These are phyloP conservation scores for Neopestalotiopsis sp. DNA, from an alignment of 2,329 filamentous ascomycete genomes.

Conservation along the genomic window DNA sequence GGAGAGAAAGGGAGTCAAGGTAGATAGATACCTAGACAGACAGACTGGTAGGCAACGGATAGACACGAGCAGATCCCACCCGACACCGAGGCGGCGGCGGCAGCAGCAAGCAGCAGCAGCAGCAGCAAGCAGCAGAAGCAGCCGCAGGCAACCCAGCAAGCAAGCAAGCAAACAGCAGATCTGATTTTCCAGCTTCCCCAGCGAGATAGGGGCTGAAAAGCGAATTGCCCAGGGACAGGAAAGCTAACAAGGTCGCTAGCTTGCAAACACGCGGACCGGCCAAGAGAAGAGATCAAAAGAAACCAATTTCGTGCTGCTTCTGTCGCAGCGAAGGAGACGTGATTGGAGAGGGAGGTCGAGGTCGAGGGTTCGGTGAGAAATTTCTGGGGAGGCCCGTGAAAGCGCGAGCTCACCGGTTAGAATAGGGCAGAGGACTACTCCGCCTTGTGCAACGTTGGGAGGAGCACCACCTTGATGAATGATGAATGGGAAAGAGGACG, in stretches of 20 bases:
- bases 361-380: slow-evolving; percentile 20
- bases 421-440: slow-evolving; percentile 14
- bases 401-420: slow-evolving; percentile 18
- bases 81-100: neutral
- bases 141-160: neutral
- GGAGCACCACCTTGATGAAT: slow-evolving; percentile 18
- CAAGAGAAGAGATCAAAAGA: slow-evolving; percentile 17
- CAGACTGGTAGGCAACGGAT: neutral
- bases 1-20: slow-evolving; percentile 14
- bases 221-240: neutral
- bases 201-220: slow-evolving; percentile 19
- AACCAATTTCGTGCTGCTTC: slow-evolving; percentile 13
- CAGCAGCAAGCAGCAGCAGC: neutral
- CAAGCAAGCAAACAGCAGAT: neutral
- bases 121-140: neutral
- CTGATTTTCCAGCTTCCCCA: neutral
- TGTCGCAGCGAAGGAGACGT: slow-evolving; percentile 12
- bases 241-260: slow-evolving; percentile 7
- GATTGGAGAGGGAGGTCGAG: slow-evolving; percentile 17
- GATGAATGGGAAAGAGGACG: slow-evolving; percentile 15
- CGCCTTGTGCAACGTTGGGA: slow-evolving; percentile 17
- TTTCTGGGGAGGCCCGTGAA: slow-evolving; percentile 14
- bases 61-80: neutral
- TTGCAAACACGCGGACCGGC: slow-evolving; percentile 18
- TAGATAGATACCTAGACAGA: slow-evolving; percentile 15